Base-by-base conservation (phyloP, 2,329 filamentous ascomycete genomes). In the Penicillium sclerotigenum region DNA sequence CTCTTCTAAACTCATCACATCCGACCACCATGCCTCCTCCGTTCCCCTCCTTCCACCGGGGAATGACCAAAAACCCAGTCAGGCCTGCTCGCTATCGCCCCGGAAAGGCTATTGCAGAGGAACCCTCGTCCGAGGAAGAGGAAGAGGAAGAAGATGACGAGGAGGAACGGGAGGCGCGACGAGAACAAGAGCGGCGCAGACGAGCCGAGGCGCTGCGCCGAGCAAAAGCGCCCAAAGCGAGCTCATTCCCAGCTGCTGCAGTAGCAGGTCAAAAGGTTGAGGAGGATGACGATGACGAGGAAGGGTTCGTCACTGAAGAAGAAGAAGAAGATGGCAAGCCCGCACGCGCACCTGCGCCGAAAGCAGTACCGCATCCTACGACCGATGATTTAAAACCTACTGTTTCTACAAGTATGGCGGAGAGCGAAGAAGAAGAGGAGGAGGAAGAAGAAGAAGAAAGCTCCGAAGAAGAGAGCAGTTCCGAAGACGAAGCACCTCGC, bases 21-120 rank as follows among this genome's bases (percentile, higher is more conserved):
- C 20, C 52, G 51, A 48, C 41, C 52, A 63, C 42, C 38, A 78
- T 78, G 76, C 76, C 77, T 33, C 77, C 76, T 31, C 75, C 75
- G 7, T 71, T 77, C 48, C 74, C 74, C 18, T 75, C 73, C 41
- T 65, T 66, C 20, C 73, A 74, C 57, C 72, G 75, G 58, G 89
- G 90, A 68, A 96, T 97, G 90, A 97, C 93, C 60, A 91, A 92
- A 60, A 96, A 97, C 70, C 91, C 90, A 4, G 77, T 87, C 56
- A 87, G 86, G 71, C 89, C 91, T 24, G 63, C 87, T 64, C 89
- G 94, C 55, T 89, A 97, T 68, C 87, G 91, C 56, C 88, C 93
- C 16, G 93, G 94, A 63, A 97, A 97, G 74, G 80, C 87, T 48
- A 66, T 79, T 36, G 73, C 74, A 14, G 79, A 81, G 53, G 77